Evolutionary conservation across 2,329 filamentous ascomycete genomes (phyloP).

Genomic region (Diplodia scrobiculata): DNA sequence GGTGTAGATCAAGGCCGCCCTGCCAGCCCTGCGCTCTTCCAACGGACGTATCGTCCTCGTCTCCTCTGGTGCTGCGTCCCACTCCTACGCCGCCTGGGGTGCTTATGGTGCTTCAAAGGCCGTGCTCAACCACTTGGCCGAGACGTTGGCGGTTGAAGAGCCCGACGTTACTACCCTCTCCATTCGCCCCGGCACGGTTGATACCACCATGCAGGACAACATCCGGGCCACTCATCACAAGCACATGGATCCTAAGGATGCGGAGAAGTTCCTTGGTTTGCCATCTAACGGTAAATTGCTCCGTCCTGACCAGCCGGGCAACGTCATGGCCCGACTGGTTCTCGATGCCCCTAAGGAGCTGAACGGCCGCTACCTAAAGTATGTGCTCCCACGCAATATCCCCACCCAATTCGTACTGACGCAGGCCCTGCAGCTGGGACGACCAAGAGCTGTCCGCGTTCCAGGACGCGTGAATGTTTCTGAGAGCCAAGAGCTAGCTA

Average conservation of each 20-base stretch:
- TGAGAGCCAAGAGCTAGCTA: not conserved
- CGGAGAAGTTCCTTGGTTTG: conserved; percentile 66
- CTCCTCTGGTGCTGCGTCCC: conserved; percentile 70
- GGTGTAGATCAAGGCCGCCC: conserved; percentile 66
- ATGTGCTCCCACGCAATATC: conserved; percentile 39
- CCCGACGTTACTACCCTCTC: conserved; percentile 71
- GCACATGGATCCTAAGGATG: conserved; percentile 61
- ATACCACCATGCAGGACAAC: conserved; percentile 87
- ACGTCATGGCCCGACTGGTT: conserved; percentile 80
- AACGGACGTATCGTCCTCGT: conserved; percentile 75
- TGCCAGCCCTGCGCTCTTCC: conserved; percentile 67
- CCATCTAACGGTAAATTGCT: conserved; percentile 73
- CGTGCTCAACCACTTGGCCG: conserved; percentile 75
- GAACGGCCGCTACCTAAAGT: conserved; percentile 75
- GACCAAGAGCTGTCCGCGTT: conserved; percentile 28
- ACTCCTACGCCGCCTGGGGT: conserved; percentile 69
- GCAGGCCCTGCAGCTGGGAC: conserved; percentile 29
- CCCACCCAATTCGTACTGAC: conserved; percentile 1
- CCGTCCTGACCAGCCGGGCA: conserved; percentile 78
- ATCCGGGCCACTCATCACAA: conserved; percentile 71
- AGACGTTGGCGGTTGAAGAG: conserved; percentile 75
- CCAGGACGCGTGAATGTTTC: conserved; percentile 26
- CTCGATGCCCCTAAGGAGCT: conserved; percentile 65
- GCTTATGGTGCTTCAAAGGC: conserved; percentile 82
- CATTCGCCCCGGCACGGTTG: conserved; percentile 76